Evolutionary conservation across 2,329 filamentous ascomycete species (phyloP).

Genomic region (Pestalotiopsis sp.): DNA sequence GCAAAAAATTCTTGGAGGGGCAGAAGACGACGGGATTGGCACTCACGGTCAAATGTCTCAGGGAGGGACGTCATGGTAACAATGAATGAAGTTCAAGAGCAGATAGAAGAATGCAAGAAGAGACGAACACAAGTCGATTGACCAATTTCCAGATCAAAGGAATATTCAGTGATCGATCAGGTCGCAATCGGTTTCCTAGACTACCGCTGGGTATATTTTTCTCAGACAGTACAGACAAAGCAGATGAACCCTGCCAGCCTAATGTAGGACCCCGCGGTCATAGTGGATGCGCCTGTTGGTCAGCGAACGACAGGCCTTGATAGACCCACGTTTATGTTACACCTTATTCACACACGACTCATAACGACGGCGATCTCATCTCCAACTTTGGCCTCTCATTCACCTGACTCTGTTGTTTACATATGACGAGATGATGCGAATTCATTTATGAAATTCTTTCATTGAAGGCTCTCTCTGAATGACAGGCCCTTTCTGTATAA

Average conservation of each 20-base stretch:
- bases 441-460: too few relatives aligned
- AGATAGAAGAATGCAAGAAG: background rate
- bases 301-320: background rate
- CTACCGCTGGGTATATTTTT: too few relatives aligned
- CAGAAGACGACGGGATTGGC: background rate
- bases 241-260: background rate
- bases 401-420: too few relatives aligned
- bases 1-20: background rate
- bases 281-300: background rate
- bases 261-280: background rate
- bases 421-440: too few relatives aligned
- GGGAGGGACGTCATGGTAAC: slow-evolving; percentile 55
- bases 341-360: background rate
- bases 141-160: background rate
- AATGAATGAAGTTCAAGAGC: background rate
- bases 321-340: background rate
- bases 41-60: slow-evolving; percentile 60
- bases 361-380: too few relatives aligned
- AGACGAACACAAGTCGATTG: background rate
- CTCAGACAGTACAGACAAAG: too few relatives aligned
- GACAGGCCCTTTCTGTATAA: background rate
- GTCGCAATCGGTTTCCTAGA: background rate
- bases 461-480: too few relatives aligned
- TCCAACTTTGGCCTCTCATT: too few relatives aligned
- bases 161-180: background rate